These are phyloP conservation scores for Emmonsiellopsis sp. DNA, from an alignment of 2,329 filamentous ascomycete species.

Conservation along the genomic window DNA sequence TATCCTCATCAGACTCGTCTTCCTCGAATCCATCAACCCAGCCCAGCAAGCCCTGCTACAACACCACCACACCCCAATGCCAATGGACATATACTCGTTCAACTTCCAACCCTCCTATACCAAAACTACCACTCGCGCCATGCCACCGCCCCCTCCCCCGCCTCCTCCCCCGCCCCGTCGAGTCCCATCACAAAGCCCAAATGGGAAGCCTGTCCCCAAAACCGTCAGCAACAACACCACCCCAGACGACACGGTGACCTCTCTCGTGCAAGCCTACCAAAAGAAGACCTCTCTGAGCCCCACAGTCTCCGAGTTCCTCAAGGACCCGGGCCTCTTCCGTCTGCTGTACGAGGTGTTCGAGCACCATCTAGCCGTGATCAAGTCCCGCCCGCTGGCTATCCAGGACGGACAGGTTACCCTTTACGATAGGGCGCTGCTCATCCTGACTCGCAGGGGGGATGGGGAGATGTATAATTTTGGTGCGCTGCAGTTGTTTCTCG, in stretches of 20 bases:
- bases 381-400: constrained; percentile 26
- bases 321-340: constrained; percentile 14
- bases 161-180: not conserved
- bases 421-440: constrained; percentile 32
- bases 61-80: not conserved
- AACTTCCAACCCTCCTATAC: not conserved
- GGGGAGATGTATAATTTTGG: constrained; percentile 19
- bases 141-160: not conserved
- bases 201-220: not conserved
- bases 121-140: too few relatives aligned
- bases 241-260: constrained; percentile 14
- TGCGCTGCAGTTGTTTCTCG: constrained; percentile 29
- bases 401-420: constrained; percentile 30
- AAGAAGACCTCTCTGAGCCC: constrained; percentile 18
- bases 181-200: not conserved
- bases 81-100: not conserved
- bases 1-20: too few relatives aligned
- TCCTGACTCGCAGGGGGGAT: constrained; percentile 24
- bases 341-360: constrained; percentile 25
- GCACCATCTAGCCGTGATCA: constrained; percentile 27
- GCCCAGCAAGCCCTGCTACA: not conserved
- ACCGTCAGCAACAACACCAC: not conserved
- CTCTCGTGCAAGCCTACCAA: constrained; percentile 22
- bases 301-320: constrained; percentile 22
- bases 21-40: too few relatives aligned